A percentile compares a stretch with the other conserved stretches of the same genome.
Conservation (phyloP, 257 asterid genomes). For the Coffea canephora region DNA sequence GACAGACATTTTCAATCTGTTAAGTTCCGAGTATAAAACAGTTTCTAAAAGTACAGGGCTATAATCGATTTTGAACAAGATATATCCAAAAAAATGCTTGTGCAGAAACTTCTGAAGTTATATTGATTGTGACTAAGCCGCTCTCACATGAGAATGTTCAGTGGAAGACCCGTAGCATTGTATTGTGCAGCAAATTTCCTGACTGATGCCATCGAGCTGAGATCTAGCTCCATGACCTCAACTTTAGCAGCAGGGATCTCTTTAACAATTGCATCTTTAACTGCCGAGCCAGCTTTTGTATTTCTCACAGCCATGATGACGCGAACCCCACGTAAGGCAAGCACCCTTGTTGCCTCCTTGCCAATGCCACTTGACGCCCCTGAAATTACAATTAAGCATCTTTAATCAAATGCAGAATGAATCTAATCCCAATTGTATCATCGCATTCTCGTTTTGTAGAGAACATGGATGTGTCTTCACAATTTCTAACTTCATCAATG, state of each 20-base stretch:
- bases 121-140: neutral
- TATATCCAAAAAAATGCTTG: neutral
- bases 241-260: slow-evolving; percentile 49
- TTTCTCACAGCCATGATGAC: slow-evolving; percentile 61
- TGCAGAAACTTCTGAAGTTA: neutral
- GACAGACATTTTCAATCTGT: neutral
- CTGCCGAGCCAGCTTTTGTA: slow-evolving; percentile 32
- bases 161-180: slow-evolving; percentile 37
- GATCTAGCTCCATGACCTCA: slow-evolving; percentile 66
- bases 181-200: slow-evolving; percentile 52
- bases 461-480: neutral
- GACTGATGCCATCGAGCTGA: slow-evolving; percentile 50
- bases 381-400: slow-evolving; percentile 25
- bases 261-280: slow-evolving; percentile 42
- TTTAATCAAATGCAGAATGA: neutral
- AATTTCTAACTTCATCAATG: neutral
- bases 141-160: slow-evolving; percentile 61
- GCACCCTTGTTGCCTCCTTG: slow-evolving; percentile 51
- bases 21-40: neutral
- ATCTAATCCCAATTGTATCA: neutral
- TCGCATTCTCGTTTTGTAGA: neutral
- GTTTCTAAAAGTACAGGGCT: neutral
- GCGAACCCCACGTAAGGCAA: slow-evolving; percentile 48
- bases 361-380: slow-evolving; percentile 85
- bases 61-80: neutral